phyloP scores from a whole-genome alignment of 73 alveolate genomes.

The Durusdinium trenchii region DNA sequence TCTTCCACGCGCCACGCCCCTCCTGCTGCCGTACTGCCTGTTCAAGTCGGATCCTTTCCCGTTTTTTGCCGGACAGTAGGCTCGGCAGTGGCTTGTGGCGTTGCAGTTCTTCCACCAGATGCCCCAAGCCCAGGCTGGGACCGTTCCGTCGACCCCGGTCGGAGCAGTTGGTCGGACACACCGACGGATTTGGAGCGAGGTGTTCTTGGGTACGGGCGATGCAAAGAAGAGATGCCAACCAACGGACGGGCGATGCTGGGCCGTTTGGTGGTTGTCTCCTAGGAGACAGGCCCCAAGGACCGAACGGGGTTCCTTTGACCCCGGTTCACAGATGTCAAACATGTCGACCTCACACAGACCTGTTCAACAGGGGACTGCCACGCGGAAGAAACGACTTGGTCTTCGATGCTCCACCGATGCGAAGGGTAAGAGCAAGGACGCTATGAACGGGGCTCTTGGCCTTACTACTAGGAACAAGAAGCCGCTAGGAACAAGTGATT shows the following conservation, averaged over 20 bases:
- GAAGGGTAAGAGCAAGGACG: no score
- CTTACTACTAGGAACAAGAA: not conserved
- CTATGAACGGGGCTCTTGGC: no score
- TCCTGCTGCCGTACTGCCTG: no score
- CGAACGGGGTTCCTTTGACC: no score
- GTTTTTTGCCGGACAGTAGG: no score
- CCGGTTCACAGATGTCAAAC: no score
- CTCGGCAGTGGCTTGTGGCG: conserved; percentile 12
- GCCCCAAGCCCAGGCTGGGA: conserved; percentile 7
- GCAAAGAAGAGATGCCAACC: not conserved
- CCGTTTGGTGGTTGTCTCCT: not conserved
- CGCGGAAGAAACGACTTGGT: no score
- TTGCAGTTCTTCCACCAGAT: not conserved
- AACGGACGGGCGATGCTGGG: not conserved
- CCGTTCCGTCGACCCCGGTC: not conserved
- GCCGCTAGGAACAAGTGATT: not conserved
- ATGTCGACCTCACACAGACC: no score
- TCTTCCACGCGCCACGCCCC: no score
- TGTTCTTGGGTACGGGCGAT: not conserved
- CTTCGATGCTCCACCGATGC: no score
- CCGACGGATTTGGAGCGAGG: not conserved
- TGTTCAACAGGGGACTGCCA: no score
- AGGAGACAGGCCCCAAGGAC: not conserved
- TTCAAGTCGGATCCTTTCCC: no score
- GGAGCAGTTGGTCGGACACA: not conserved